Evolutionary conservation across 495 filamentous ascomycete genomes (phyloP).

Genomic region (Neurospora sp.): DNA sequence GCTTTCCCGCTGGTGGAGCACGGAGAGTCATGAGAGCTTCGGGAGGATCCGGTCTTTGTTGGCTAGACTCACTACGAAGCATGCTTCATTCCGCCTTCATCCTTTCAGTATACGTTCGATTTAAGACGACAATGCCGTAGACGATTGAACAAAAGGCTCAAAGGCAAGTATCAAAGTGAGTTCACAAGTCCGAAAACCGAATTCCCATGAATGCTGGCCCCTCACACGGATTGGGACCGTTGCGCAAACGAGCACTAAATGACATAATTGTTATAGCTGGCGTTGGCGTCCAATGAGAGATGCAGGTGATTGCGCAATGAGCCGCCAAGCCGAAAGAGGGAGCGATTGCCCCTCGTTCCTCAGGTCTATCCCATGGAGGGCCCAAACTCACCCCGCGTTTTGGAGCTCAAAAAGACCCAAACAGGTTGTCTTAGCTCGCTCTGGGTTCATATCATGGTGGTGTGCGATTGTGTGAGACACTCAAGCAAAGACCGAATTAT

Average conservation of each 20-base stretch:
- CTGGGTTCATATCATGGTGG: not conserved
- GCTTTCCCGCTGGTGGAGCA: not conserved
- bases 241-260: conserved; percentile 21
- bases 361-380: conserved; percentile 15
- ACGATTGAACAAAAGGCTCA: not conserved
- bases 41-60: not conserved
- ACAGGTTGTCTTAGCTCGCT: not conserved
- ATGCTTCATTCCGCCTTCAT: not conserved
- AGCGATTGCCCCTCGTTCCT: conserved; percentile 24
- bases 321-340: conserved; percentile 18
- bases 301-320: conserved; percentile 25
- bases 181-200: not conserved
- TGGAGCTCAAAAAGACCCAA: not conserved
- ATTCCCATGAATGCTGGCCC: conserved; percentile 1
- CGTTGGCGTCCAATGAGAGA: conserved; percentile 15
- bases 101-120: not conserved
- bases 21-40: not conserved
- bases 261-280: conserved; percentile 19
- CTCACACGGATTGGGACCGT: not conserved
- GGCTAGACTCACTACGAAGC: not conserved
- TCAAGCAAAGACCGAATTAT: not conserved
- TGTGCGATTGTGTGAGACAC: not conserved
- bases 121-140: not conserved
- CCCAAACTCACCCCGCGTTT: conserved; percentile 17
- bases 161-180: not conserved